These are phyloP conservation scores for Claviceps sp. DNA, from an alignment of 2,329 filamentous ascomycete species.

Conservation along the genomic window DNA sequence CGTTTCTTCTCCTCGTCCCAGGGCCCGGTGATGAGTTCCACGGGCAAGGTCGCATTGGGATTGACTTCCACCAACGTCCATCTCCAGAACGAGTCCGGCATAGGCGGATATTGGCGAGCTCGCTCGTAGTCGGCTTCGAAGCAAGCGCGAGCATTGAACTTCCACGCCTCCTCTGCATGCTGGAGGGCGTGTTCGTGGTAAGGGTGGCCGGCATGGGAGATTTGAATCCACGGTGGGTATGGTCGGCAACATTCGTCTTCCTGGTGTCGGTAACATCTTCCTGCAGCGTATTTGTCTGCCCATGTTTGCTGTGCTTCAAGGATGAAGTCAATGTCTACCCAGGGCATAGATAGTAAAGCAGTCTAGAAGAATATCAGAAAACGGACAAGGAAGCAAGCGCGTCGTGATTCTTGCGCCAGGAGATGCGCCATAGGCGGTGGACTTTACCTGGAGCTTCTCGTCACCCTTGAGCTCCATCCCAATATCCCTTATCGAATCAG, in stretches of 20 bases:
- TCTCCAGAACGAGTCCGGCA: neutral
- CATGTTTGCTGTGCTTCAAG: slow-evolving; percentile 35
- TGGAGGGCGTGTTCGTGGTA: slow-evolving; percentile 10
- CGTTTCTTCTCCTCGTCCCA: slow-evolving; percentile 26
- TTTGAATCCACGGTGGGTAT: too few relatives aligned
- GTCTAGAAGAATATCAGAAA: slow-evolving; percentile 18
- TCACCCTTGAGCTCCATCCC: slow-evolving; percentile 18
- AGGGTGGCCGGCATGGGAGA: too few relatives aligned
- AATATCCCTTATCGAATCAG: neutral
- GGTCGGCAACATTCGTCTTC: too few relatives aligned
- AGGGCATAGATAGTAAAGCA: slow-evolving; percentile 29
- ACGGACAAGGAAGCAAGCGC: neutral
- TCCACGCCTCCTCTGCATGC: slow-evolving; percentile 12
- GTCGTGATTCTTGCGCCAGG: neutral
- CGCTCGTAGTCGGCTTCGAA: slow-evolving; percentile 24
- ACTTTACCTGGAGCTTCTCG: slow-evolving; percentile 29
- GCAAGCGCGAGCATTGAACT: slow-evolving; percentile 21
- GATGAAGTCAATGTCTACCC: slow-evolving; percentile 31
- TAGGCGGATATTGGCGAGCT: slow-evolving; percentile 12
- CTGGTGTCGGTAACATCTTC: slow-evolving; percentile 14
- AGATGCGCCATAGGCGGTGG: neutral
- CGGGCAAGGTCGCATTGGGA: slow-evolving; percentile 23
- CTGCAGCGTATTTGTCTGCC: slow-evolving; percentile 24
- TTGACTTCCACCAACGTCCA: slow-evolving; percentile 25
- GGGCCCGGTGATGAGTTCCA: slow-evolving; percentile 26